These are phyloP conservation scores for Geopyxis carbonaria DNA, from an alignment of 495 filamentous ascomycete genomes.

Conservation along the genomic window DNA sequence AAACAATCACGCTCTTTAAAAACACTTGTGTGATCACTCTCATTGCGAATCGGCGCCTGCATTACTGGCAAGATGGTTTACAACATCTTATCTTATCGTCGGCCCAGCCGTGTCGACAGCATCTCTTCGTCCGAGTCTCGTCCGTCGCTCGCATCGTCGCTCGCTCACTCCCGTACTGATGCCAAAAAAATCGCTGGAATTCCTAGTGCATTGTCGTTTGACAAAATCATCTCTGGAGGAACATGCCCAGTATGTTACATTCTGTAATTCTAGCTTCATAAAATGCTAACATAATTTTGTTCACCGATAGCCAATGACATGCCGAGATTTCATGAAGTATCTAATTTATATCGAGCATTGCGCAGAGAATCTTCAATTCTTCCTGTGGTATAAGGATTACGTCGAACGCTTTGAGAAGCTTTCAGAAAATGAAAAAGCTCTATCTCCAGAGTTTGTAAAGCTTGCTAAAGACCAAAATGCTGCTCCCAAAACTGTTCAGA, in stretches of 20 bases:
- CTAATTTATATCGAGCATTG: constrained; percentile 54
- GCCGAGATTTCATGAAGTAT: constrained; percentile 68
- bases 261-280: neutral
- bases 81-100: constrained; percentile 5
- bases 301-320: constrained; percentile 45
- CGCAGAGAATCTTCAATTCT: constrained; percentile 69
- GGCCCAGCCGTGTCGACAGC: neutral
- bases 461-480: too few relatives aligned
- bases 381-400: constrained; percentile 56
- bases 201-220: constrained; percentile 51
- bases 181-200: constrained; percentile 30
- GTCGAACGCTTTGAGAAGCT: constrained; percentile 39
- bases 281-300: neutral
- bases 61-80: constrained; percentile 7
- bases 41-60: too few relatives aligned
- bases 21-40: too few relatives aligned
- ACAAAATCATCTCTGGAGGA: constrained; percentile 52
- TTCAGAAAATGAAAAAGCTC: constrained; percentile 32
- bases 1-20: too few relatives aligned
- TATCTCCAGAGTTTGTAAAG: constrained; percentile 40
- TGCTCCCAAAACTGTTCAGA: too few relatives aligned
- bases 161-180: neutral
- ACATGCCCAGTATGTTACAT: constrained; percentile 59
- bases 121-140: neutral
- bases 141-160: neutral